Evolutionary conservation across 345 rosid species (phyloP), one percentile per base, ranked within the genome.

Genomic region (Pistacia atlantica): DNA sequence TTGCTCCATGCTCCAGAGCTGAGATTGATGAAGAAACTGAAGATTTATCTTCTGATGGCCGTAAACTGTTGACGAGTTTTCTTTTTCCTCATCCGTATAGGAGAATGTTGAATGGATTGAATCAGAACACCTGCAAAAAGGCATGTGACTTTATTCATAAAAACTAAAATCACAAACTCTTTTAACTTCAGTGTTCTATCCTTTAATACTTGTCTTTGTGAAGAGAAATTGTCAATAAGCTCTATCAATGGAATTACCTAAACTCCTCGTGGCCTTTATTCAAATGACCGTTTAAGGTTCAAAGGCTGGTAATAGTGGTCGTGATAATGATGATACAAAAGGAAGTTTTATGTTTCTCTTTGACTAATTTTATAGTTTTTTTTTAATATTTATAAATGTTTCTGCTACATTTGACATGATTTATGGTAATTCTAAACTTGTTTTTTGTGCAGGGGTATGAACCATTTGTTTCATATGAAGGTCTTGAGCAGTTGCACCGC

Each of bases 401-500:
- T 57, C 18, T 68, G 66, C 55, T 18, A 31, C 60, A 61, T 48
- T 49, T 67, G 49, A 18, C 33, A 75, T 54, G 45, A 33, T 16
- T 4, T 63, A 57, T 35, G 6, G 45, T 58, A 56, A 56, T 14
- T 58, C 48, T 33, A 81, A 54, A 75, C 74, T 25, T 74, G 65
- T 14, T 46, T 18, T 51, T 52, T 77, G 62, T 57, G 65, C 89
- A 96, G 99, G 99, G 92, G 63, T 67, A 86, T 52, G 98, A 93
- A 80, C 98, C 97, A 14, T 93, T 96, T 85, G 93, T 96, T 76
- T 96, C 99, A 51, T 91, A 90, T 81, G 87, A 96, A 83, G 97
- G 93, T 79, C 85, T 93, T 4, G 99, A 96, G 81, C 98, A 92
- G 78, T 78, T 96, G 89, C 98, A 96, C 77, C 97, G 98, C 51